Percentiles rank a stretch among this genome's conserved stretches.
Conservation (phyloP, 2,329 filamentous ascomycete species). For the Trichoderma pleuroti region DNA sequence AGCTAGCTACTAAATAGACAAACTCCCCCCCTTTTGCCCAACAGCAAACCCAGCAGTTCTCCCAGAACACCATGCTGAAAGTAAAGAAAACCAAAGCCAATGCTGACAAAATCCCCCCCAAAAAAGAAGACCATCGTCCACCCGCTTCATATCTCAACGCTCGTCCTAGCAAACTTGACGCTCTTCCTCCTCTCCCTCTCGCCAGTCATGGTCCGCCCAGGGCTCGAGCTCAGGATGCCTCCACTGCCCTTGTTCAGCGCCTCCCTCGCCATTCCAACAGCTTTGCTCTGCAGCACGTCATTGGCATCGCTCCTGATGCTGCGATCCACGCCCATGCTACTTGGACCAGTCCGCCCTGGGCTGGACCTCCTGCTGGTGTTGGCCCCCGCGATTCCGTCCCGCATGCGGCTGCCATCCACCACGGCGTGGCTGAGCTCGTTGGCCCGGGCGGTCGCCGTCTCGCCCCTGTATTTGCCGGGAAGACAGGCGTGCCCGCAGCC, state of each 20-base stretch:
- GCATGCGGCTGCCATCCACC: constrained; percentile 36
- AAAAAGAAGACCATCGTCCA: background rate
- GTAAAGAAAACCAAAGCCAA: background rate
- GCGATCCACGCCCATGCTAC: constrained; percentile 19
- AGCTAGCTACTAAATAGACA: background rate
- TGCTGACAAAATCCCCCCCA: background rate
- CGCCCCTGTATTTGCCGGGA: constrained; percentile 52
- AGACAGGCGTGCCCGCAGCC: constrained; percentile 63
- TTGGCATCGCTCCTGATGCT: constrained; percentile 45
- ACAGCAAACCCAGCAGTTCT: background rate
- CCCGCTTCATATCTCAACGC: background rate
- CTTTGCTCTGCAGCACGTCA: constrained; percentile 57
- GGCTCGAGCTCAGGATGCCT: constrained; percentile 49
- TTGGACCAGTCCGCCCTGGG: constrained; percentile 22
- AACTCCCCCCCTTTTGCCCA: background rate
- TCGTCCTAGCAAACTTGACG: constrained; percentile 56
- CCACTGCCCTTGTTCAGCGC: constrained; percentile 38
- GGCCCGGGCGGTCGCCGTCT: constrained; percentile 41
- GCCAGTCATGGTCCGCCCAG: constrained; percentile 36
- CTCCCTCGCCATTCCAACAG: constrained; percentile 58
- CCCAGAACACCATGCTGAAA: constrained; percentile 8
- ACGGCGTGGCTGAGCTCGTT: constrained; percentile 52
- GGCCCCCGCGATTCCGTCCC: constrained; percentile 27
- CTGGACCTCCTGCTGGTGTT: constrained; percentile 30
- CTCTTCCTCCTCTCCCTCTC: constrained; percentile 59